Conservation (phyloP, 1,284 basidiomycete genomes). For the Apiotrichum porosum region DNA sequence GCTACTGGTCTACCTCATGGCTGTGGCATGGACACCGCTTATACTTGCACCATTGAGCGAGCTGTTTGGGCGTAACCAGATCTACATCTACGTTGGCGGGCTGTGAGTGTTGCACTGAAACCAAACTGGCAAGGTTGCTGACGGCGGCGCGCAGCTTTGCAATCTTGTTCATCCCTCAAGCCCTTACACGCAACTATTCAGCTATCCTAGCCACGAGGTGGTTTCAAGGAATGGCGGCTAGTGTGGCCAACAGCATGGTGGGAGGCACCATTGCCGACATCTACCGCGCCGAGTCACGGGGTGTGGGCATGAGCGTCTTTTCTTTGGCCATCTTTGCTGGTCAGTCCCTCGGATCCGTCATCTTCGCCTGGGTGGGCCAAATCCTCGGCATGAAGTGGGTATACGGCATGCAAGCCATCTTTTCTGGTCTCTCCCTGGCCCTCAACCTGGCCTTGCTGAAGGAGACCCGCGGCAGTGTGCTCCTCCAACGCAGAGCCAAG, state of each 20-base stretch:
- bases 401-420: slow-evolving; percentile 39
- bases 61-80: slow-evolving; percentile 34
- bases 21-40: slow-evolving; percentile 37
- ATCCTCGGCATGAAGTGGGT: slow-evolving; percentile 34
- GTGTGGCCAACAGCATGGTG: slow-evolving; percentile 40
- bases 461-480: slow-evolving; percentile 49
- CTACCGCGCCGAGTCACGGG: slow-evolving; percentile 40
- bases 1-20: slow-evolving; percentile 28
- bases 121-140: slow-evolving; percentile 38
- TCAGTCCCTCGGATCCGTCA: slow-evolving; percentile 27
- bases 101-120: slow-evolving; percentile 23
- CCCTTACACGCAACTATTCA: slow-evolving; percentile 28
- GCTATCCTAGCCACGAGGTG: slow-evolving; percentile 38
- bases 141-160: not conserved
- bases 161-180: slow-evolving; percentile 41
- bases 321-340: slow-evolving; percentile 44
- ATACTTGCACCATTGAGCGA: slow-evolving; percentile 42
- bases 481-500: slow-evolving; percentile 47
- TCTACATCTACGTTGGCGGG: slow-evolving; percentile 30
- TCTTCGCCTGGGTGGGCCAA: slow-evolving; percentile 31
- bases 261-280: slow-evolving; percentile 45
- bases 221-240: slow-evolving; percentile 35
- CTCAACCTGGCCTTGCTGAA: slow-evolving; percentile 39
- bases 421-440: slow-evolving; percentile 25
- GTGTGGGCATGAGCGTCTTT: slow-evolving; percentile 49